Evolutionary conservation across 2,329 filamentous ascomycete genomes (phyloP).

Genomic region (Cadophora sp.): DNA sequence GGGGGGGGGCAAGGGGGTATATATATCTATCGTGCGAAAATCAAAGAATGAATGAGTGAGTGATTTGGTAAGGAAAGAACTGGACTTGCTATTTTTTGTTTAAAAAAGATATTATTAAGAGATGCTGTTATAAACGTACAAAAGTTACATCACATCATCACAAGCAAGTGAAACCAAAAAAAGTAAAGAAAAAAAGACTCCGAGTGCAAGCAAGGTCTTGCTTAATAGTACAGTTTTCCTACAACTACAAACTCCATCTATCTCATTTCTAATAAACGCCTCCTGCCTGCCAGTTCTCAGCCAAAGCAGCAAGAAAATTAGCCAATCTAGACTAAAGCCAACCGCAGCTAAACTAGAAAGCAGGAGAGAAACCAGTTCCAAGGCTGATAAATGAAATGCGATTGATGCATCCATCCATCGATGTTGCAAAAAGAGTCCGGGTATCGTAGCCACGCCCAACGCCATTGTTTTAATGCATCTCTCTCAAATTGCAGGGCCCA

Average conservation of each 20-base stretch:
- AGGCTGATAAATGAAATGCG: not conserved
- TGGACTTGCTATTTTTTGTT: too few species aligned
- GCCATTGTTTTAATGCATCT: not conserved
- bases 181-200: too few species aligned
- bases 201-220: too few species aligned
- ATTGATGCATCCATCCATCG: not conserved
- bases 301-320: not conserved
- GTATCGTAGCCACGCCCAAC: slow-evolving; percentile 18
- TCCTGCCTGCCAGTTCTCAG: not conserved
- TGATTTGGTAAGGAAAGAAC: too few species aligned
- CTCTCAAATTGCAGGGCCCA: not conserved
- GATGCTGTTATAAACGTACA: too few species aligned
- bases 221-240: not conserved
- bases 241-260: not conserved
- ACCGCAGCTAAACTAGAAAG: not conserved
- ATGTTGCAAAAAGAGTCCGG: slow-evolving; percentile 3
- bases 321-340: not conserved
- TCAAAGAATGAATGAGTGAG: too few species aligned
- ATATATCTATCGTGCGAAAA: too few species aligned
- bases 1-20: too few species aligned
- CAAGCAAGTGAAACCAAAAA: too few species aligned
- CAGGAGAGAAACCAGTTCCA: not conserved
- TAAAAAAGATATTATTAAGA: too few species aligned
- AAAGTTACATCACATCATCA: too few species aligned
- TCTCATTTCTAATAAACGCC: not conserved